phyloP scores from a whole-genome alignment of 2,329 filamentous ascomycete species.

The Penicillium sp. region DNA sequence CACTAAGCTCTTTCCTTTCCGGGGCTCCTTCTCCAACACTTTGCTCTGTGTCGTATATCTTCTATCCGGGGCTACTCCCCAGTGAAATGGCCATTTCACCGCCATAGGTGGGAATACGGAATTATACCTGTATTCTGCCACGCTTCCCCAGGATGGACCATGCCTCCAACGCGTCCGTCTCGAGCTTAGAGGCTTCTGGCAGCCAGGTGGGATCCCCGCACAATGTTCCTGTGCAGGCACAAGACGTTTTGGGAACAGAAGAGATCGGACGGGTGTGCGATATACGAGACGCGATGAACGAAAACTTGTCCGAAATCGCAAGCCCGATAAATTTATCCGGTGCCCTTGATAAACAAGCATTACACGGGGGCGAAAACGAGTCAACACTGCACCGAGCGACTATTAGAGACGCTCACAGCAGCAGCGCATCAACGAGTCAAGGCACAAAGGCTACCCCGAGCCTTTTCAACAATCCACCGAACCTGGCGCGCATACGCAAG shows the following conservation, averaged over 20 bases:
- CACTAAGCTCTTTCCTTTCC: background rate
- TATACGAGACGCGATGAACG: conserved; percentile 4
- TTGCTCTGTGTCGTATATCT: background rate
- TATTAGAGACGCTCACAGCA: background rate
- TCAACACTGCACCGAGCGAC: background rate
- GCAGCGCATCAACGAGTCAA: background rate
- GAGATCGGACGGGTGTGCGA: background rate
- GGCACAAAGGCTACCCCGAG: conserved; percentile 17
- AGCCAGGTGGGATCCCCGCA: conserved; percentile 9
- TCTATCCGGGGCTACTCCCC: background rate
- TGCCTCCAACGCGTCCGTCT: conserved; percentile 20
- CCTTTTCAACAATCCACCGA: conserved; percentile 37
- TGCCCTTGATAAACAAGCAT: conserved; percentile 16
- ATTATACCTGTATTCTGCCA: conserved; percentile 2
- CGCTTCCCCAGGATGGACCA: conserved; percentile 25
- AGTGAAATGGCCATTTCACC: background rate
- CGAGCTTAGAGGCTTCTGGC: conserved; percentile 14
- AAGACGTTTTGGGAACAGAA: conserved; percentile 7
- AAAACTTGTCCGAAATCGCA: conserved; percentile 6
- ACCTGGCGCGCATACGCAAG: conserved; percentile 37
- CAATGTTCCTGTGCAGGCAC: conserved; percentile 9
- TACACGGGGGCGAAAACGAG: conserved; percentile 6
- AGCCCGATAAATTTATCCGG: conserved; percentile 16
- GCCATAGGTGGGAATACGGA: conserved; percentile 1
- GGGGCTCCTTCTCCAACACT: background rate